Conservation (phyloP, 2,329 filamentous ascomycete genomes). For the Aureobasidium melanogenum region DNA sequence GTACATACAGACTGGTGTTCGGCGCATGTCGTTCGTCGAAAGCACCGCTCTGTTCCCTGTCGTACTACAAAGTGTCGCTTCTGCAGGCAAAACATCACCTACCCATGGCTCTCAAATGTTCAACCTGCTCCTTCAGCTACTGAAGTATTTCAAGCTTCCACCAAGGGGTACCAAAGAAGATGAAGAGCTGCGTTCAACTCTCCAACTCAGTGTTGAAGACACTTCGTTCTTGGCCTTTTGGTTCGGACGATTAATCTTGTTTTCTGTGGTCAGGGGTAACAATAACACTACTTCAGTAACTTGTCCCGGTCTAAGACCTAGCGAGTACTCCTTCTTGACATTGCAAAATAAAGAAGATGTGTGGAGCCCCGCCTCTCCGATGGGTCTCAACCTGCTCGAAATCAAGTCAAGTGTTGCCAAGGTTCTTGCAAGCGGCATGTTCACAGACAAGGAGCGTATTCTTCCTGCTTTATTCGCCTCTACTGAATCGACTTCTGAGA, state of each 20-base stretch:
- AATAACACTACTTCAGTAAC: constrained; percentile 27
- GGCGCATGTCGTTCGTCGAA: constrained; percentile 51
- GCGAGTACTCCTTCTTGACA: constrained; percentile 61
- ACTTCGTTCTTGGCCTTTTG: constrained; percentile 63
- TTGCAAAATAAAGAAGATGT: constrained; percentile 58
- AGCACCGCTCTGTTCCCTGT: constrained; percentile 65
- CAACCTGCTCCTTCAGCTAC: constrained; percentile 68
- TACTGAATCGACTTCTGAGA: constrained; percentile 69
- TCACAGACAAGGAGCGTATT: constrained; percentile 74
- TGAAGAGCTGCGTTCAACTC: constrained; percentile 51
- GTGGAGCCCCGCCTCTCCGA: constrained; percentile 52
- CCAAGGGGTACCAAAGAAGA: constrained; percentile 73
- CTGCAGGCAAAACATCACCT: constrained; percentile 36
- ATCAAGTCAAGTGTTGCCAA: constrained; percentile 60
- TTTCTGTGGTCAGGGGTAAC: constrained; percentile 37
- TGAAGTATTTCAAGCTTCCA: constrained; percentile 64
- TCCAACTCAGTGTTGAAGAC: constrained; percentile 64
- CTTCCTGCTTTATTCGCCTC: constrained; percentile 76
- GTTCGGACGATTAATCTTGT: constrained; percentile 68
- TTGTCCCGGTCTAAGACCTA: constrained; percentile 54
- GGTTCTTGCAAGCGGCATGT: constrained; percentile 76
- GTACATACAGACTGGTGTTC: constrained; percentile 79
- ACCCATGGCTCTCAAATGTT: constrained; percentile 57
- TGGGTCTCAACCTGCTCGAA: constrained; percentile 58
- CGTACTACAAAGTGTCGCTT: constrained; percentile 57